Evolutionary conservation across 2,329 filamentous ascomycete species (phyloP).

Genomic region (Claviceps arundinis): DNA sequence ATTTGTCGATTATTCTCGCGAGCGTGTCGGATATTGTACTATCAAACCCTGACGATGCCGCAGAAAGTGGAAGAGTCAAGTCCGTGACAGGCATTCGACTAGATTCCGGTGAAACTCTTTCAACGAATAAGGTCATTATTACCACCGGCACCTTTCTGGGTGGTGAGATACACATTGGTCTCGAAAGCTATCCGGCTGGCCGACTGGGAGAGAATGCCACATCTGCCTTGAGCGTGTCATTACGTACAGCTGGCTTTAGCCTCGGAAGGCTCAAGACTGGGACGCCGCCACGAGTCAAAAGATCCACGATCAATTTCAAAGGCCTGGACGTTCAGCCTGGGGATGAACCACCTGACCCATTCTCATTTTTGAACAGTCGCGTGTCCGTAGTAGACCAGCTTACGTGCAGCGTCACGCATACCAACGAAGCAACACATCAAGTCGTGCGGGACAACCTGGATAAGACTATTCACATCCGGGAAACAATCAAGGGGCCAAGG

Average conservation of each 20-base stretch:
- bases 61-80: constrained; percentile 37
- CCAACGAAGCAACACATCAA: constrained; percentile 69
- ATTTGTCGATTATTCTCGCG: constrained; percentile 67
- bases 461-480: constrained; percentile 90
- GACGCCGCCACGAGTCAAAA: constrained; percentile 78
- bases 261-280: constrained; percentile 89
- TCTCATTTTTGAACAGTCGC: constrained; percentile 73
- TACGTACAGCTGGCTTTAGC: constrained; percentile 77
- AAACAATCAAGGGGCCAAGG: constrained; percentile 83
- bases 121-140: constrained; percentile 73
- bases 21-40: constrained; percentile 84
- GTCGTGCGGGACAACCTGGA: constrained; percentile 83
- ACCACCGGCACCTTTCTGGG: constrained; percentile 93
- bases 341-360: constrained; percentile 76
- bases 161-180: constrained; percentile 90
- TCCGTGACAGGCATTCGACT: constrained; percentile 75
- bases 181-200: constrained; percentile 73
- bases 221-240: constrained; percentile 79
- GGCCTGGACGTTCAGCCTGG: constrained; percentile 61
- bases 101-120: constrained; percentile 74
- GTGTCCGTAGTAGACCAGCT: constrained; percentile 75
- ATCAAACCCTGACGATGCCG: constrained; percentile 32
- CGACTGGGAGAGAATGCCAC: constrained; percentile 91
- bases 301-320: constrained; percentile 67
- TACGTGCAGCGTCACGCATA: constrained; percentile 76